phyloP scores from a whole-genome alignment of 441 rosid genomes.

The Omphalea diandra region DNA sequence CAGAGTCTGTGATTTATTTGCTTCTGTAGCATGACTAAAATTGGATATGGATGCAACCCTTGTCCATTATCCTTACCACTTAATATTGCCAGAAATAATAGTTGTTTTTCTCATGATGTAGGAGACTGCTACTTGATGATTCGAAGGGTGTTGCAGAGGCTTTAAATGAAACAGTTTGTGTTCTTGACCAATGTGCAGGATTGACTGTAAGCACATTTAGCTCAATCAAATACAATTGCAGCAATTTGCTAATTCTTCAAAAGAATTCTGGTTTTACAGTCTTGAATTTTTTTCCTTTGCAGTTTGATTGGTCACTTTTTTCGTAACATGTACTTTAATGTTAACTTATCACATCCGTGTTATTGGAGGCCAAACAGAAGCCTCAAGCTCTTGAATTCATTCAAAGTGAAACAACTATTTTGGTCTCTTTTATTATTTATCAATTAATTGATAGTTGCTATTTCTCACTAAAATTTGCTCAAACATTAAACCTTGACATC shows the following conservation, averaged over 20 bases:
- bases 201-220: conserved; percentile 55
- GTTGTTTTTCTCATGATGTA: conserved; percentile 30
- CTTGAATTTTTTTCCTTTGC: too few relatives aligned
- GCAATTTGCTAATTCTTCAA: not conserved
- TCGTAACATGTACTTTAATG: not conserved
- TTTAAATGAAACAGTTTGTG: conserved; percentile 89
- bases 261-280: not conserved
- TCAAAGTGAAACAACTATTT: not conserved
- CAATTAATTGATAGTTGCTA: not conserved
- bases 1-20: too few relatives aligned
- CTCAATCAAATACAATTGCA: not conserved
- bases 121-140: conserved; percentile 96
- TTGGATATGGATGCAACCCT: not conserved
- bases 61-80: not conserved
- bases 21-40: conserved; percentile 4
- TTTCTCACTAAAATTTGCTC: not conserved
- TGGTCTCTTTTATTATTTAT: not conserved
- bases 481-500: not conserved
- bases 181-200: conserved; percentile 65
- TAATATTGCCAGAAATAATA: not conserved
- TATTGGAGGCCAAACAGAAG: conserved; percentile 5
- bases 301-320: conserved; percentile 1
- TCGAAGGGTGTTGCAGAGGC: conserved; percentile 90
- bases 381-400: conserved; percentile 1
- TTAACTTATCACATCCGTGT: not conserved